Conservation (phyloP, 2,329 filamentous ascomycete species). For the Diaporthe longicolla region DNA sequence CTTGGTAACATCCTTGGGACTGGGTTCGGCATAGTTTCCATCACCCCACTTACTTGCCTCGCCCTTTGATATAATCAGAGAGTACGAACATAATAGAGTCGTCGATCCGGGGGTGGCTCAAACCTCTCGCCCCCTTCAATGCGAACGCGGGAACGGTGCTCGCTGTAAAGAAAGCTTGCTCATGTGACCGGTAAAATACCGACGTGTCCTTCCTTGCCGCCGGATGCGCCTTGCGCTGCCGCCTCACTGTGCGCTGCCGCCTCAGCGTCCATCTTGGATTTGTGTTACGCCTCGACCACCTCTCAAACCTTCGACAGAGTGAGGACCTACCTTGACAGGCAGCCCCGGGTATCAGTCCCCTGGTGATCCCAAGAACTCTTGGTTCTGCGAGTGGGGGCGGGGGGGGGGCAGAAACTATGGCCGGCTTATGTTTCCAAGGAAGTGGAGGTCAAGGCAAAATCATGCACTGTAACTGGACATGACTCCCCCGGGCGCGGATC, state of each 20-base stretch:
- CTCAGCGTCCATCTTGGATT: constrained; percentile 6
- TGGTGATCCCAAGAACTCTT: constrained; percentile 1
- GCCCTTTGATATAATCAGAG: not conserved
- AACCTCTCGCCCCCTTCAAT: not conserved
- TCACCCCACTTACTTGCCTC: not conserved
- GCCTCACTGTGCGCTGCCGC: not conserved
- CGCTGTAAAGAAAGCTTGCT: not conserved
- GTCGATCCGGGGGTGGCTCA: not conserved
- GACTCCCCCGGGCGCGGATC: constrained; percentile 16
- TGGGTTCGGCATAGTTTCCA: not conserved
- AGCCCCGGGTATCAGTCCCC: not conserved
- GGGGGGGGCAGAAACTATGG: not conserved
- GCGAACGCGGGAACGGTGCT: not conserved
- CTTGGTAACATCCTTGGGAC: not conserved
- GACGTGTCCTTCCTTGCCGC: constrained; percentile 25
- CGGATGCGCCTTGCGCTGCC: not conserved
- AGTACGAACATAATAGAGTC: not conserved
- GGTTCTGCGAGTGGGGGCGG: not conserved
- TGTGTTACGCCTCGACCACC: not conserved
- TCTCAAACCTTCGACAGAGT: not conserved
- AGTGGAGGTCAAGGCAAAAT: constrained; percentile 12
- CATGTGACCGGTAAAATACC: constrained; percentile 7
- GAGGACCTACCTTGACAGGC: not conserved
- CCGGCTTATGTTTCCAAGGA: constrained; percentile 10
- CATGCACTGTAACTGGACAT: constrained; percentile 26